Conservation (phyloP, 257 asterid genomes). For the Scutellaria galericulata region DNA sequence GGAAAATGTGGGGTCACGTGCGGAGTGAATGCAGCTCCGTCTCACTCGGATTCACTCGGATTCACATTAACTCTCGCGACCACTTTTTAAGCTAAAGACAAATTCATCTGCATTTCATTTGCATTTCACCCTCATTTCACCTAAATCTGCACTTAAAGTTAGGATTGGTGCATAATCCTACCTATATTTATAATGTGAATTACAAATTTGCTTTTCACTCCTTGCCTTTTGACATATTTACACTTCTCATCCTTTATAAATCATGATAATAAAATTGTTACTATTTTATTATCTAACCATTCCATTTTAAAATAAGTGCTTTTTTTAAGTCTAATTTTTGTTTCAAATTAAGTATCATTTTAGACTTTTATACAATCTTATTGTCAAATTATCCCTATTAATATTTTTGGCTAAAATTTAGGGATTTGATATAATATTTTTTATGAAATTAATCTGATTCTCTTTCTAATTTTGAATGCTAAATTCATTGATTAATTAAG, state of each 20-base stretch:
- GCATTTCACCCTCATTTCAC: constrained; percentile 50
- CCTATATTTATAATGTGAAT: constrained; percentile 20
- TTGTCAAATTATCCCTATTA: no score
- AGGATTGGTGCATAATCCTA: constrained; percentile 19
- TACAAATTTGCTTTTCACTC: constrained; percentile 31
- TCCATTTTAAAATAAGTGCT: no score
- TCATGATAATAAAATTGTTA: background rate
- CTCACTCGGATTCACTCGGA: constrained; percentile 40
- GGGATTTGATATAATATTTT: no score
- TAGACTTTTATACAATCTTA: no score
- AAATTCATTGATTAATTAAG: no score
- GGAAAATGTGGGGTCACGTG: constrained; percentile 35
- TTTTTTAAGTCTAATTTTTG: no score
- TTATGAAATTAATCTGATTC: no score
- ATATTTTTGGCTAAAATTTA: no score
- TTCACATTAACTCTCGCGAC: constrained; percentile 40
- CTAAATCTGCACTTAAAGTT: constrained; percentile 38
- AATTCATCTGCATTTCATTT: constrained; percentile 35
- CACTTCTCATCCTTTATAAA: background rate
- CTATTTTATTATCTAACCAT: no score
- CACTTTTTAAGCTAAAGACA: constrained; percentile 37
- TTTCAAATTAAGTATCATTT: no score
- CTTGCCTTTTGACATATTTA: background rate
- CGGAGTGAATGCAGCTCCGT: constrained; percentile 42
- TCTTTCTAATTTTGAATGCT: no score